Conservation (phyloP, 1,284 basidiomycete species). For the Cutaneotrichosporon sp. region DNA sequence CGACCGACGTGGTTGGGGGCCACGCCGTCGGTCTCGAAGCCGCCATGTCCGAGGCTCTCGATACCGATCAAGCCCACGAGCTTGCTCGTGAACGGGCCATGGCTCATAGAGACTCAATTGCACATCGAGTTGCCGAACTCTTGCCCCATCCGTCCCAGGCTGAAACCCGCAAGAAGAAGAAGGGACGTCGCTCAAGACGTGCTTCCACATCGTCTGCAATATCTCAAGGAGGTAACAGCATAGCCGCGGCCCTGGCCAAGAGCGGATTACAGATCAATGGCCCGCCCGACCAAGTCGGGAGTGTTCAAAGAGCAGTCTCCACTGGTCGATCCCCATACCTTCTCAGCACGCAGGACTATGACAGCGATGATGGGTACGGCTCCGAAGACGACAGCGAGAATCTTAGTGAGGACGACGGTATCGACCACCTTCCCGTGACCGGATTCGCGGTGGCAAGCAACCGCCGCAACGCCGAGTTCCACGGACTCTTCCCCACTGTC, state of each 20-base stretch:
- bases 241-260: constrained; percentile 44
- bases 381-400: constrained; percentile 59
- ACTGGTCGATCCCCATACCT: constrained; percentile 29
- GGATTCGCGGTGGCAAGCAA: constrained; percentile 97
- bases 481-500: constrained; percentile 81
- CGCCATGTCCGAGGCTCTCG: constrained; percentile 1
- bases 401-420: constrained; percentile 52
- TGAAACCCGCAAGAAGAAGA: constrained; percentile 26
- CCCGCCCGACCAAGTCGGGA: constrained; percentile 3
- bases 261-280: constrained; percentile 35
- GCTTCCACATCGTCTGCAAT: constrained; percentile 30
- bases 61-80: not conserved
- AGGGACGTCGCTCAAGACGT: constrained; percentile 30
- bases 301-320: constrained; percentile 16
- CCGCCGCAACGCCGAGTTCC: constrained; percentile 93
- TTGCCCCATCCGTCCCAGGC: constrained; percentile 8
- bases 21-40: constrained; percentile 1
- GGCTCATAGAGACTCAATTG: constrained; percentile 30
- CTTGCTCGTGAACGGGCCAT: constrained; percentile 8
- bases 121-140: constrained; percentile 26
- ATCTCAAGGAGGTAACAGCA: constrained; percentile 29
- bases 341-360: constrained; percentile 24
- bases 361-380: constrained; percentile 31
- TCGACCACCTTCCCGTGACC: constrained; percentile 66
- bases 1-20: not conserved